Evolutionary conservation across 2,329 filamentous ascomycete species (phyloP), one percentile per base, ranked within the genome.

Genomic region (Cercospora beticola): DNA sequence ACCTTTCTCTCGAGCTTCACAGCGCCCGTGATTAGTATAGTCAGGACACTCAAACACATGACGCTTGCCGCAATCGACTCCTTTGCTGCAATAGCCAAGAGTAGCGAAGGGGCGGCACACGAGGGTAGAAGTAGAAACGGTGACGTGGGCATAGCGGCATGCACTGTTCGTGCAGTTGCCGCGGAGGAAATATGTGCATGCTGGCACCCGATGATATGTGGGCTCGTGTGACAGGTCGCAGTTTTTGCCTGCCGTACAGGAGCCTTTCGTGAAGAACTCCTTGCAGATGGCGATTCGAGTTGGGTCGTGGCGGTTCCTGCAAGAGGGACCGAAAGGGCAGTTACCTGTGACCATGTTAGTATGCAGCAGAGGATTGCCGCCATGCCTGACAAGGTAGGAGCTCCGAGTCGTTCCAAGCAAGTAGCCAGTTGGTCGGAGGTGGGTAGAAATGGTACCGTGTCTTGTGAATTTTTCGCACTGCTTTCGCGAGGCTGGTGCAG

Each of bases 191-290:
- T 97, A 93, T 79, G 95, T 82, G 83, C 95, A 98, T 70, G 91
- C 88, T 67, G 95, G 94, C 65, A 92, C 92, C 81, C 94, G 91
- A 80, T 97, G 87, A 73, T 93, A 88, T 65, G 87, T 92, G 71
- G 92, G 84, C 59, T 95, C 90, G 86, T 98, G 95, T 71, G 94
- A 97, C 69, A 98, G 86, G 81, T 97, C 92, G 86, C 95, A 99
- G 76, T 86, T 86, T 77, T 90, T 87, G 81, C 93, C 93, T 79
- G 88, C 87, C 74, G 85, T 83, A 83, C 95, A 99, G 76, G 86
- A 85, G 77, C 92, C 90, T 78, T 91, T 93, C 76, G 90, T 89
- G 64, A 98, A 85, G 78, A 91, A 93, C 64, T 92, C 89, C 81
- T 92, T 95, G 88, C 95, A 99, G 66, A 95, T 89, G 66, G 94